A percentile compares a stretch with the other conserved stretches of the same genome.
Conservation (phyloP, 2,329 filamentous ascomycete species). For the Septoria linicola region DNA sequence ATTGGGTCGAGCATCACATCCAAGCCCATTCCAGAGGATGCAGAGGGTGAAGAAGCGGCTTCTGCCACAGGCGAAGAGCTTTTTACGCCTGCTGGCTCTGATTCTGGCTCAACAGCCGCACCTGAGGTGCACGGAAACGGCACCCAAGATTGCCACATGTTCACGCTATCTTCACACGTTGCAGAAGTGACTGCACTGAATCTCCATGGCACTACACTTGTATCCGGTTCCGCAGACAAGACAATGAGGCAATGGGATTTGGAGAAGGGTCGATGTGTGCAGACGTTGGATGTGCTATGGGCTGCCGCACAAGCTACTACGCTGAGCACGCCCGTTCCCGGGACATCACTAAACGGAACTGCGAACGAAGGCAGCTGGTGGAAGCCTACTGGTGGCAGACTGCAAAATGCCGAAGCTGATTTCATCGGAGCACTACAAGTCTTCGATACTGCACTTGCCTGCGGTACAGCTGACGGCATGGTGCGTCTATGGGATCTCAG, state of each 20-base stretch:
- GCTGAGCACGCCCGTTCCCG: conserved; percentile 48
- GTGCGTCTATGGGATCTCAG: conserved; percentile 94
- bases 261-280: conserved; percentile 93
- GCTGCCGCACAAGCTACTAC: conserved; percentile 78
- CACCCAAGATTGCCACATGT: conserved; percentile 87
- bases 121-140: conserved; percentile 69
- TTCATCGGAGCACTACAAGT: conserved; percentile 95
- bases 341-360: conserved; percentile 17
- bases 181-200: conserved; percentile 93
- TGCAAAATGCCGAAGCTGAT: conserved; percentile 69
- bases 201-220: conserved; percentile 82
- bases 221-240: conserved; percentile 96
- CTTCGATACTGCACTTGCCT: conserved; percentile 92
- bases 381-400: conserved; percentile 62
- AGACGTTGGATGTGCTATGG: conserved; percentile 97
- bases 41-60: conserved; percentile 45
- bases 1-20: conserved; percentile 52
- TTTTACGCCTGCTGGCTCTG: conserved; percentile 31
- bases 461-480: conserved; percentile 96
- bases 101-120: conserved; percentile 20
- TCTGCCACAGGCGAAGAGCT: conserved; percentile 30
- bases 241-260: conserved; percentile 97
- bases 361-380: conserved; percentile 53
- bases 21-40: conserved; percentile 41
- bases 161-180: conserved; percentile 83